Conservation (phyloP, 2,329 filamentous ascomycete genomes). For the Aspergillus sp. region DNA sequence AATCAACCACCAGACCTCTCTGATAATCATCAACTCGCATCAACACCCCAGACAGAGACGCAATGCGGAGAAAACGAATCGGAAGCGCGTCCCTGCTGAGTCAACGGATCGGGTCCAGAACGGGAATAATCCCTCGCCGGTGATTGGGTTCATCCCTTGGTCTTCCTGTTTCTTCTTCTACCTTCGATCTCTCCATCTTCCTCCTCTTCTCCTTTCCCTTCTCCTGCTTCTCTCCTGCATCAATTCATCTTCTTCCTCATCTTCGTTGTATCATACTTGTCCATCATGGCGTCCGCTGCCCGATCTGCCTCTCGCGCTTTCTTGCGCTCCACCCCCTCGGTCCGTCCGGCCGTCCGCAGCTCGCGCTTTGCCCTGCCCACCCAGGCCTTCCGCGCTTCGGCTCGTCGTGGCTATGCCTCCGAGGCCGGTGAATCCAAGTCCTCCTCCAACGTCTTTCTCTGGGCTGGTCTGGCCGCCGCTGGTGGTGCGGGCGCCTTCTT, state of each 20-base stretch:
- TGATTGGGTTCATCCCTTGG: slow-evolving; percentile 17
- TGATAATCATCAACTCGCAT: no score
- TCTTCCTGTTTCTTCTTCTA: slow-evolving; percentile 4
- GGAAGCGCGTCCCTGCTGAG: slow-evolving; percentile 12
- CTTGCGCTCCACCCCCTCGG: slow-evolving; percentile 40
- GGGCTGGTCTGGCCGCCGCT: slow-evolving; percentile 58
- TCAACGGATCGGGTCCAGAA: slow-evolving; percentile 21
- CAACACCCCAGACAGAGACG: neutral
- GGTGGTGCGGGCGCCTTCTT: slow-evolving; percentile 67
- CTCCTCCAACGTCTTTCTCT: slow-evolving; percentile 54
- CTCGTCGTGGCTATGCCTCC: slow-evolving; percentile 77
- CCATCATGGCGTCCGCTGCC: slow-evolving; percentile 31
- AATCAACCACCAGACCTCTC: no score
- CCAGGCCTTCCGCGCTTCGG: slow-evolving; percentile 70
- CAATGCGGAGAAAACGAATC: slow-evolving; percentile 1
- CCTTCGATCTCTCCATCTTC: slow-evolving; percentile 13
- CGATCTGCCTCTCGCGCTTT: slow-evolving; percentile 43
- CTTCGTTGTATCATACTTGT: slow-evolving; percentile 7
- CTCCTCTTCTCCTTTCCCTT: slow-evolving; percentile 2
- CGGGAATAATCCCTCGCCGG: slow-evolving; percentile 6
- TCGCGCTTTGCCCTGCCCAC: slow-evolving; percentile 57
- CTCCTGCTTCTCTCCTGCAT: slow-evolving; percentile 5
- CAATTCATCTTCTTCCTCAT: slow-evolving; percentile 2
- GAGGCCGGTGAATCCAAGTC: slow-evolving; percentile 56
- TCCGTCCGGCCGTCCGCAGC: slow-evolving; percentile 52